phyloP scores from a whole-genome alignment of 371 early-diverging fungal species.

The Mortierella sp. region DNA sequence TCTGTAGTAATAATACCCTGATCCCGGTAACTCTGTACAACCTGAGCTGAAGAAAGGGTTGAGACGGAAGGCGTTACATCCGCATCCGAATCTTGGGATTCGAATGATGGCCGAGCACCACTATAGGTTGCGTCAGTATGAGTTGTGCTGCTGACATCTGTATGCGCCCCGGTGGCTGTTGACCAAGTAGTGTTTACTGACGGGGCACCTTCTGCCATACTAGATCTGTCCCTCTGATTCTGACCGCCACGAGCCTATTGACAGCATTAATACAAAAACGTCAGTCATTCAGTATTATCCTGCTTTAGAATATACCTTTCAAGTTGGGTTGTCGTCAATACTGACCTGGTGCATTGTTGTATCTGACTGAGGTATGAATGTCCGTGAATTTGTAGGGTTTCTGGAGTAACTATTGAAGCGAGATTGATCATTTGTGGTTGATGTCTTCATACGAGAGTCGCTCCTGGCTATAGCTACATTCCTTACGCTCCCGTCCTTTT shows the following conservation, averaged over 20 bases:
- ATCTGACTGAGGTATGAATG: neutral
- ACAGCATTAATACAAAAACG: too few species aligned
- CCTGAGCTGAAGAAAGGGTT: slow-evolving; percentile 27
- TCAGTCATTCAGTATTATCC: neutral
- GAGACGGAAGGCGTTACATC: slow-evolving; percentile 27
- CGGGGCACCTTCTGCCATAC: neutral
- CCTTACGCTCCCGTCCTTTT: slow-evolving; percentile 29
- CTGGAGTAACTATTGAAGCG: neutral
- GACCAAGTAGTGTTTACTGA: slow-evolving; percentile 10
- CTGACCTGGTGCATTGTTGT: neutral
- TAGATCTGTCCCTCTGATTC: neutral
- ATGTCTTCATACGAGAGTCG: neutral
- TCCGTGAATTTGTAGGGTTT: slow-evolving; percentile 12
- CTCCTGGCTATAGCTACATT: neutral
- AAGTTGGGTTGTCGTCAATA: too few species aligned
- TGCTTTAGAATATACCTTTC: neutral
- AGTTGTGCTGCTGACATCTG: slow-evolving; percentile 5
- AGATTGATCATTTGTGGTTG: neutral
- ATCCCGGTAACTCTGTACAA: slow-evolving; percentile 12
- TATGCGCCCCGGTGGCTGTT: slow-evolving; percentile 12
- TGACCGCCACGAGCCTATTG: neutral
- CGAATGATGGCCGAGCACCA: slow-evolving; percentile 15
- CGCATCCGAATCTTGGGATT: slow-evolving; percentile 23
- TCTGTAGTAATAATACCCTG: slow-evolving; percentile 31
- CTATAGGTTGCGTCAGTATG: slow-evolving; percentile 12